A percentile compares a stretch with the other conserved stretches of the same genome.
These are phyloP conservation scores for Eimeria tenella DNA, from an alignment of 169 alveolate genomes.

Conservation along the genomic window DNA sequence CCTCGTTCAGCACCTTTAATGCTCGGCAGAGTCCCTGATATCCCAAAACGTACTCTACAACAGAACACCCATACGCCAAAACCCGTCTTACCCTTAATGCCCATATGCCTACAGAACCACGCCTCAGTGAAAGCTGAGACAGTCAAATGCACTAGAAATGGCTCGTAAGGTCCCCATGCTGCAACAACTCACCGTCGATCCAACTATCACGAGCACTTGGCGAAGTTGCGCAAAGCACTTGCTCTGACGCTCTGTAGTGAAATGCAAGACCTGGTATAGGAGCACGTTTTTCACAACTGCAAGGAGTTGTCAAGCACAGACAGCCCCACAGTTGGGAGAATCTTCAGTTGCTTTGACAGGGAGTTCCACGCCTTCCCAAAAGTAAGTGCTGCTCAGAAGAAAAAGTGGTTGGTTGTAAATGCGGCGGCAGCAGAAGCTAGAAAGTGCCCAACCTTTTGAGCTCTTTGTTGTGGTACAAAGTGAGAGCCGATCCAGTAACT, in stretches of 20 bases:
- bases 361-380: slow-evolving; percentile 84
- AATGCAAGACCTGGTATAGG: slow-evolving; percentile 81
- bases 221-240: slow-evolving; percentile 84
- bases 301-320: background rate
- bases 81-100: slow-evolving; percentile 82
- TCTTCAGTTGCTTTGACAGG: slow-evolving; percentile 83
- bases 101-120: slow-evolving; percentile 86
- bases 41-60: background rate
- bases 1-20: slow-evolving; percentile 74
- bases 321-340: slow-evolving; percentile 72
- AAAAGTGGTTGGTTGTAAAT: background rate
- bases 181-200: slow-evolving; percentile 81
- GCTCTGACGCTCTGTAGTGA: slow-evolving; percentile 83
- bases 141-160: background rate
- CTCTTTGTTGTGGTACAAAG: slow-evolving; percentile 56
- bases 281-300: background rate
- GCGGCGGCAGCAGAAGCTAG: background rate
- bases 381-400: slow-evolving; percentile 81
- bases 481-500: slow-evolving; percentile 75
- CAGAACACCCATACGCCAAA: background rate
- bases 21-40: slow-evolving; percentile 75
- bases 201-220: slow-evolving; percentile 83
- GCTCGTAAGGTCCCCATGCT: background rate
- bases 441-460: slow-evolving; percentile 48
- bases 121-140: slow-evolving; percentile 84